Conservation (phyloP, 2,329 filamentous ascomycete species). For the Arthrobotrys conoides region DNA sequence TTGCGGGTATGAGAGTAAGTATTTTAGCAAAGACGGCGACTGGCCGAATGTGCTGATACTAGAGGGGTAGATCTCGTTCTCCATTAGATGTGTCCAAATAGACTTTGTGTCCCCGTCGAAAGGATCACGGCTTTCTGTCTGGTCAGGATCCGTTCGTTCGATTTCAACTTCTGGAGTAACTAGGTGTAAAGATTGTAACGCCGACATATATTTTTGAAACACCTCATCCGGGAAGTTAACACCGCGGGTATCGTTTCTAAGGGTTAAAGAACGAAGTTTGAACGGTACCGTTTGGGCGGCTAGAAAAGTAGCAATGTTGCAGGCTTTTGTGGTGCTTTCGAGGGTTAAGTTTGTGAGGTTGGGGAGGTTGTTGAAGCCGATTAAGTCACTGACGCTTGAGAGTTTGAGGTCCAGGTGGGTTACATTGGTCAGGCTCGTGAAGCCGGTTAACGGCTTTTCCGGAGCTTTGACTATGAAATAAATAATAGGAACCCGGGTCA, state of each 20-base stretch:
- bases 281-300: slow-evolving; percentile 15
- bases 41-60: slow-evolving; percentile 17
- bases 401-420: slow-evolving; percentile 17
- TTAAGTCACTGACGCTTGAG: background rate
- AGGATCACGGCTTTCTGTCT: background rate
- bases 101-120: background rate
- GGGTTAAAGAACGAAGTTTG: slow-evolving; percentile 12
- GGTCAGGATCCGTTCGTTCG: too few species aligned
- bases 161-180: slow-evolving; percentile 9
- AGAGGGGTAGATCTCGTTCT: slow-evolving; percentile 17
- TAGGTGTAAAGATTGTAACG: background rate
- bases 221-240: background rate
- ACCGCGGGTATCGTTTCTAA: slow-evolving; percentile 8
- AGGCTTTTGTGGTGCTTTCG: background rate
- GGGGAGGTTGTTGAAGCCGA: background rate
- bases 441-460: background rate
- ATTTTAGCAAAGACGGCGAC: background rate
- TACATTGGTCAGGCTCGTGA: slow-evolving; percentile 6
- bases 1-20: slow-evolving; percentile 19
- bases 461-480: too few species aligned
- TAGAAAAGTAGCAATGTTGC: slow-evolving; percentile 5
- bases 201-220: background rate
- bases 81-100: slow-evolving; percentile 18
- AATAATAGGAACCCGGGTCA: background rate
- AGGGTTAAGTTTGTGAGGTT: slow-evolving; percentile 10